Conservation (phyloP, 345 rosid genomes). For the Erysimum cheiranthoides region DNA sequence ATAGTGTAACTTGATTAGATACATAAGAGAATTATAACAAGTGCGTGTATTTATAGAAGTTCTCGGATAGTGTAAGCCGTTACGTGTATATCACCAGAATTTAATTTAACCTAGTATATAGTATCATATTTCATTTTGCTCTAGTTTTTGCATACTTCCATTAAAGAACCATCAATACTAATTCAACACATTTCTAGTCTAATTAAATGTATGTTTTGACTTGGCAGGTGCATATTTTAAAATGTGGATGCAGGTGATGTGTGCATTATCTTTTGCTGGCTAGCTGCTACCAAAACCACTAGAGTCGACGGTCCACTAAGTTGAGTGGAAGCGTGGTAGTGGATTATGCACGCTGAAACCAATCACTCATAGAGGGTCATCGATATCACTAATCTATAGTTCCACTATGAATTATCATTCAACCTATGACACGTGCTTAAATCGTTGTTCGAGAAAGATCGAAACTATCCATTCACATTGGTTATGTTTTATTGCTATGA, state of each 20-base stretch:
- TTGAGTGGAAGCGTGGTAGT: conserved; percentile 33
- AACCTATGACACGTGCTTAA: conserved; percentile 40
- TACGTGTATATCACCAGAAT: conserved; percentile 40
- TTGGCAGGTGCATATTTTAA: conserved; percentile 22
- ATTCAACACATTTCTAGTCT: conserved; percentile 5
- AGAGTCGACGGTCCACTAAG: conserved; percentile 39
- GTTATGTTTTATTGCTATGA: conserved; percentile 31
- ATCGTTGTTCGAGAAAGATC: conserved; percentile 33
- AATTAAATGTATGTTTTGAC: neutral
- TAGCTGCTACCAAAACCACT: conserved; percentile 36
- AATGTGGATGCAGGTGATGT: conserved; percentile 27
- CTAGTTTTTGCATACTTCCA: conserved; percentile 8
- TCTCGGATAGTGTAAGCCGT: conserved; percentile 26
- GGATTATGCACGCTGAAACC: conserved; percentile 28
- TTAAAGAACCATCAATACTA: conserved; percentile 4
- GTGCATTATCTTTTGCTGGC: conserved; percentile 33
- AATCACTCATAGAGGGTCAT: conserved; percentile 18
- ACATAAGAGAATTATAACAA: conserved; percentile 13
- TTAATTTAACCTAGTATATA: neutral
- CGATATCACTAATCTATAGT: conserved; percentile 26
- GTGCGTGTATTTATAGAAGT: conserved; percentile 43
- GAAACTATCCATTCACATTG: conserved; percentile 16
- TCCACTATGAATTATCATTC: conserved; percentile 22
- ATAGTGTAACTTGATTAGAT: conserved; percentile 17
- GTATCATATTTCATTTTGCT: conserved; percentile 7